Base-by-base conservation (phyloP, 805 yeast genomes). In the Sugiyamaella chiloensis region DNA sequence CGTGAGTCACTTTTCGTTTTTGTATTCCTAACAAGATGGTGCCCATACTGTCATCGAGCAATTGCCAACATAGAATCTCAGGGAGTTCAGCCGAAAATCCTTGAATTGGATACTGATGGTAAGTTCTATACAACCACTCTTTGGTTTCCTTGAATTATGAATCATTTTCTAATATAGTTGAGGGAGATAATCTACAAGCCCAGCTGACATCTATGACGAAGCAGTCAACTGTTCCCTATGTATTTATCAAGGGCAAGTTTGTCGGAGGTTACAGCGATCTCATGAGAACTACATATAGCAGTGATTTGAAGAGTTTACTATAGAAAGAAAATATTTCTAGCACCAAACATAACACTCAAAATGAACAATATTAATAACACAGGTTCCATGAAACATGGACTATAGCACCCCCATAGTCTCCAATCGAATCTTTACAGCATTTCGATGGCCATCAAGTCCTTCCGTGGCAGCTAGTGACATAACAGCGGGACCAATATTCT, bases 401-500 rank as follows among this genome's bases (percentile, higher is more conserved):
- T 40, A 40, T 3, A n/a, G 21, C 16, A 14, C 44, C 4, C 35
- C 35, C 12, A 53, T 21, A 24, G 32, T 26, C 56, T 83, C 87
- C 87, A 93, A 82, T 73, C 99, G 82, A 35, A 93, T 83, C 68
- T 89, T 89, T 43, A 93, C 96, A 5, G 99, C 98, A 62, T 89
- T 87, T 68, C 97, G 81, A 74, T 93, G 99, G 8, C 90, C 99
- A 66, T 91, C 97, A 51, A 93, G 76, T 2, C 99, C 99, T 71
- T 93, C 99, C 32, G 90, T 93, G 44, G 81, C 90, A 20, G 99
- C 99, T 52, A 93, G 78, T 31, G 87, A 81, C 91, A 91, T 91
- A 16, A 93, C 97, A 3, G 98, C 97, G 56, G 80, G 81, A n/a
- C 99, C 99, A 54, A 93, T 91, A 59, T 81, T 81, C 63, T 79